Conservation (phyloP, 768 basidiomycete species). For the Tulasnella sp. region DNA sequence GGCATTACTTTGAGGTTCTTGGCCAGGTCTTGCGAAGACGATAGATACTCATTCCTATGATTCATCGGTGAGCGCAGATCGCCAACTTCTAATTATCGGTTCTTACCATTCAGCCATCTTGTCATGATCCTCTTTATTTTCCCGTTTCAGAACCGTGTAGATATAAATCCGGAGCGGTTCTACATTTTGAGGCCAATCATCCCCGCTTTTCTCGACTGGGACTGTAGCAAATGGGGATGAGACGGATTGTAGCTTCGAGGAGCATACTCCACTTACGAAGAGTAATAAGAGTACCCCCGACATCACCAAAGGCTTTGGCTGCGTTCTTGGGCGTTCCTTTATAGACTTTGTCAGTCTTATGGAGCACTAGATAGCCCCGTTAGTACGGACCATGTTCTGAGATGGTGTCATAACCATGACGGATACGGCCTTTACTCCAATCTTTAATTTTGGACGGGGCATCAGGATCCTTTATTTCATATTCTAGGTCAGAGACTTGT, state of each 20-base stretch:
- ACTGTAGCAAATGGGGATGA: background rate
- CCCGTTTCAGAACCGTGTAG: background rate
- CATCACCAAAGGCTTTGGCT: constrained; percentile 5
- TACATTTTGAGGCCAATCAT: background rate
- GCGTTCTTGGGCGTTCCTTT: background rate
- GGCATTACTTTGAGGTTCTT: background rate
- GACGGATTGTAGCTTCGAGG: background rate
- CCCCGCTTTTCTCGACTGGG: background rate
- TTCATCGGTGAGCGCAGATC: too few species aligned
- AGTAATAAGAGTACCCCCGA: background rate
- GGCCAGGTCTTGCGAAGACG: background rate
- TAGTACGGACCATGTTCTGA: constrained; percentile 2
- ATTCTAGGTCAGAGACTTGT: background rate
- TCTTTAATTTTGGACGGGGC: constrained; percentile 18
- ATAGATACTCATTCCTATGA: background rate
- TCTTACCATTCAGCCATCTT: constrained; percentile 3
- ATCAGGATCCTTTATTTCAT: constrained; percentile 12
- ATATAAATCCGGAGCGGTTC: background rate
- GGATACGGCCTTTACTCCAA: constrained; percentile 11
- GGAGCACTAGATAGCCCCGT: background rate
- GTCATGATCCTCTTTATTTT: background rate
- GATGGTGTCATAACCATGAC: background rate
- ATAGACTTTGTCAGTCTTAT: background rate
- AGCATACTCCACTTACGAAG: background rate
- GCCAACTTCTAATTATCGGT: too few species aligned